These are phyloP conservation scores for Suhomyces yuchorum DNA, from an alignment of 1,139 yeast genomes.

Conservation along the genomic window DNA sequence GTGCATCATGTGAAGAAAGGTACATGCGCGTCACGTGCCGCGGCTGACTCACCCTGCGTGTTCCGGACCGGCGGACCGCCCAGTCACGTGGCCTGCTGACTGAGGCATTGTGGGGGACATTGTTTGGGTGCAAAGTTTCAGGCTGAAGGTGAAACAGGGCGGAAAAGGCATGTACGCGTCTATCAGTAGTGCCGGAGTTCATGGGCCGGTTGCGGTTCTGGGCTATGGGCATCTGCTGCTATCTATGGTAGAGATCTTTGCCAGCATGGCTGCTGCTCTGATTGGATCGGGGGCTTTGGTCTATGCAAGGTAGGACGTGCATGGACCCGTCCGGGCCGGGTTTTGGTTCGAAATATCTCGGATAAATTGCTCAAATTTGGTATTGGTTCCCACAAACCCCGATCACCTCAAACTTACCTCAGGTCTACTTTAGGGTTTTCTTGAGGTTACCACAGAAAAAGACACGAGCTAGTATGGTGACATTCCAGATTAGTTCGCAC, in stretches of 20 bases:
- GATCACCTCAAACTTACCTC: too few species aligned
- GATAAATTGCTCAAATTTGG: neutral
- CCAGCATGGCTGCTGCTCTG: too few species aligned
- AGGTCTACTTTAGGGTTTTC: too few species aligned
- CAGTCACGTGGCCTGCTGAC: neutral
- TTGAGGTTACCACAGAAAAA: too few species aligned
- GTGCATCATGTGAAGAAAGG: neutral
- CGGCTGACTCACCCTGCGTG: neutral
- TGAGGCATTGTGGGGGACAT: neutral
- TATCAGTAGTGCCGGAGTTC: neutral
- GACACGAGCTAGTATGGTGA: too few species aligned
- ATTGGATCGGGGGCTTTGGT: neutral
- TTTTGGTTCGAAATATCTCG: neutral
- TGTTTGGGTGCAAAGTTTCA: constrained; percentile 5
- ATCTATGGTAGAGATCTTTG: too few species aligned
- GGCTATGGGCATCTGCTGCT: too few species aligned
- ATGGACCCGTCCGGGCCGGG: too few species aligned
- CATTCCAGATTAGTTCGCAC: too few species aligned
- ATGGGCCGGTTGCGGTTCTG: neutral
- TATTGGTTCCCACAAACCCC: neutral
- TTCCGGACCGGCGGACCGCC: neutral
- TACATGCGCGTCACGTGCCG: neutral
- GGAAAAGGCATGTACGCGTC: neutral
- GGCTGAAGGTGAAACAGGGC: neutral
- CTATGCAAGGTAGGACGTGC: too few species aligned